These are phyloP conservation scores for Aureobasidium sp. DNA, from an alignment of 2,329 filamentous ascomycete genomes.

Conservation along the genomic window DNA sequence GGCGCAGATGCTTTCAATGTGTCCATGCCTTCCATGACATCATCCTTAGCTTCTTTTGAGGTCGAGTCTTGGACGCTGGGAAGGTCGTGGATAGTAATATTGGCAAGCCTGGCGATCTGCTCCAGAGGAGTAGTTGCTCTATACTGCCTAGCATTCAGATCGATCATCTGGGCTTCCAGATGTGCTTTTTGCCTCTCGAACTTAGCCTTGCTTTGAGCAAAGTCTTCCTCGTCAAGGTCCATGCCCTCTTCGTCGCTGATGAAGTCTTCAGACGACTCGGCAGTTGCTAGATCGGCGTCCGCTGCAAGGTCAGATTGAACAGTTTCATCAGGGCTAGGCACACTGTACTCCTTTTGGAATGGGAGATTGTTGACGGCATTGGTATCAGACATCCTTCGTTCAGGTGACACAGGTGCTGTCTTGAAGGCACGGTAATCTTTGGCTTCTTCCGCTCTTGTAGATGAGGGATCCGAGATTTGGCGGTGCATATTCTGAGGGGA, in stretches of 20 bases:
- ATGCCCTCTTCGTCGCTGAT: constrained; percentile 39
- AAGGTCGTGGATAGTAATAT: constrained; percentile 28
- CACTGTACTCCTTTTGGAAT: not conserved
- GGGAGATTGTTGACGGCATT: not conserved
- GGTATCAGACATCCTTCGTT: not conserved
- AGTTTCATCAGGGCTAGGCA: not conserved
- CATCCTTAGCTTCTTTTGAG: constrained; percentile 11
- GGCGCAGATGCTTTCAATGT: not conserved
- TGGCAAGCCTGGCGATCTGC: constrained; percentile 34
- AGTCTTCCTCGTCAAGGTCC: constrained; percentile 38
- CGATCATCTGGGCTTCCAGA: constrained; percentile 36
- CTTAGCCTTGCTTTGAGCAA: constrained; percentile 38
- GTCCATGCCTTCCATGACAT: not conserved
- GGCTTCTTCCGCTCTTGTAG: not conserved
- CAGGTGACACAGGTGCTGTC: constrained; percentile 3
- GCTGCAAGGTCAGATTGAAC: not conserved
- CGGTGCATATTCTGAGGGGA: constrained; percentile 3
- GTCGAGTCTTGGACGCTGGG: not conserved
- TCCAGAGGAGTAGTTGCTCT: constrained; percentile 37
- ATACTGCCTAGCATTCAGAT: constrained; percentile 34
- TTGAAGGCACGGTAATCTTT: constrained; percentile 1
- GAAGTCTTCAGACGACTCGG: not conserved
- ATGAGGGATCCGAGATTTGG: constrained; percentile 1
- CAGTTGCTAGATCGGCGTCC: not conserved
- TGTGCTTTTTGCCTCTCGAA: constrained; percentile 38